Percentiles rank a stretch among this genome's conserved stretches.
Evolutionary conservation across 768 basidiomycete genomes (phyloP).

Genomic region (Pulveroboletus sp.): DNA sequence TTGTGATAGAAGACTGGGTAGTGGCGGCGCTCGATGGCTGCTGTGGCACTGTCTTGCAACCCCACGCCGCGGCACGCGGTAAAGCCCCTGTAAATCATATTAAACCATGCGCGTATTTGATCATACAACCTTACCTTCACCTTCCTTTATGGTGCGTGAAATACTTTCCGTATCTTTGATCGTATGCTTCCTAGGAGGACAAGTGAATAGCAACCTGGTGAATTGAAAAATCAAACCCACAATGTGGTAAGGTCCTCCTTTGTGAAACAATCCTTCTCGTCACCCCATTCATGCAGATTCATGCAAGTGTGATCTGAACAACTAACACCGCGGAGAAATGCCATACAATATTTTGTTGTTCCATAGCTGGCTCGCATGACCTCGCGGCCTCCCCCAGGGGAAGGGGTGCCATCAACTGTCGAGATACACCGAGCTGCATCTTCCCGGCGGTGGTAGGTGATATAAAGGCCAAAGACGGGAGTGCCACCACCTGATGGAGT

Average conservation of each 20-base stretch:
- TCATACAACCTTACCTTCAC: slow-evolving; percentile 42
- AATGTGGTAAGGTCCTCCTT: slow-evolving; percentile 93
- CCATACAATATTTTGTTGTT: slow-evolving; percentile 97
- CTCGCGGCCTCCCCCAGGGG: slow-evolving; percentile 85
- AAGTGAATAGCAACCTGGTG: slow-evolving; percentile 2
- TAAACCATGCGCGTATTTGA: not conserved
- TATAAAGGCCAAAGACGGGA: slow-evolving; percentile 88
- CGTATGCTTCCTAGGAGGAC: slow-evolving; percentile 69
- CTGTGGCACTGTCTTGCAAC: slow-evolving; percentile 36
- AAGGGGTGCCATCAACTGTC: slow-evolving; percentile 87
- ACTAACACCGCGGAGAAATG: slow-evolving; percentile 77
- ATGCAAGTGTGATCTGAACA: slow-evolving; percentile 90
- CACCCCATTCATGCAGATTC: slow-evolving; percentile 97
- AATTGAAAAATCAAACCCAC: slow-evolving; percentile 41
- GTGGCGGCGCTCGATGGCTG: slow-evolving; percentile 11
- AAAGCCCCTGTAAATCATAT: slow-evolving; percentile 38
- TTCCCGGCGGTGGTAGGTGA: slow-evolving; percentile 91
- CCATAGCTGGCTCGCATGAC: slow-evolving; percentile 92
- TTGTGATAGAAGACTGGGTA: slow-evolving; percentile 18
- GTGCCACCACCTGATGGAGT: slow-evolving; percentile 66
- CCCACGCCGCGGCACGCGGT: slow-evolving; percentile 68
- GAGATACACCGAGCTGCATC: slow-evolving; percentile 92
- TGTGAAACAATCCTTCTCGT: slow-evolving; percentile 96
- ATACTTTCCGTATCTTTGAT: slow-evolving; percentile 85
- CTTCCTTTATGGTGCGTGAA: slow-evolving; percentile 52